phyloP scores from a whole-genome alignment of 441 rosid genomes.

The Adansonia rubrostipa region DNA sequence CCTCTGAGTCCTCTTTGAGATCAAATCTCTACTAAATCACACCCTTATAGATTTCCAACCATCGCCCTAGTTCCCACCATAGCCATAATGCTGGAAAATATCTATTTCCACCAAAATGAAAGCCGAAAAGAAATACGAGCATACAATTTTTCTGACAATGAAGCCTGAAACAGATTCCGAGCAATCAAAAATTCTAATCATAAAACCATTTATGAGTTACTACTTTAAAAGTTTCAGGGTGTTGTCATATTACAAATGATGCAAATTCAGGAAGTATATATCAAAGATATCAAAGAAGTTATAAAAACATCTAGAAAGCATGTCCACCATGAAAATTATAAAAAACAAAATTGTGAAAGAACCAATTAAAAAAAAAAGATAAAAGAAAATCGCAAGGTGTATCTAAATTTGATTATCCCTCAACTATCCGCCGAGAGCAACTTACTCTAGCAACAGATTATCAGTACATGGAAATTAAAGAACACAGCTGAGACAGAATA shows the following conservation, averaged over 20 bases:
- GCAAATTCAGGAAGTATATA: neutral
- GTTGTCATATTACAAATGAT: neutral
- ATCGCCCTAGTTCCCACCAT: neutral
- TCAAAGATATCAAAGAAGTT: neutral
- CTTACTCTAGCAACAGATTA: neutral
- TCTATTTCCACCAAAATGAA: constrained; percentile 2
- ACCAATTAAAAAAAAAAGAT: neutral
- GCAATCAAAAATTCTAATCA: neutral
- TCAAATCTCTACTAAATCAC: constrained; percentile 6
- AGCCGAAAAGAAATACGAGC: neutral
- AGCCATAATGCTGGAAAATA: neutral
- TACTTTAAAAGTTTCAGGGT: neutral
- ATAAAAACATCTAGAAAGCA: neutral
- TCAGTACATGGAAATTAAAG: constrained; percentile 12
- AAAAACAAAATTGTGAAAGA: neutral
- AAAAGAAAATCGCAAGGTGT: neutral
- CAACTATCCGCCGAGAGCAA: neutral
- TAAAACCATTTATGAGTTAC: neutral
- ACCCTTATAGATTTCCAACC: neutral
- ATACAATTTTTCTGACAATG: neutral
- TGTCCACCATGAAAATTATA: neutral
- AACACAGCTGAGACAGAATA: neutral
- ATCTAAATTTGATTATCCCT: neutral
- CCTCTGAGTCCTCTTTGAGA: neutral
- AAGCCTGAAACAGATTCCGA: neutral